These are phyloP conservation scores for Brettanomyces bruxellensis DNA, from an alignment of 805 yeast genomes.

Conservation along the genomic window DNA sequence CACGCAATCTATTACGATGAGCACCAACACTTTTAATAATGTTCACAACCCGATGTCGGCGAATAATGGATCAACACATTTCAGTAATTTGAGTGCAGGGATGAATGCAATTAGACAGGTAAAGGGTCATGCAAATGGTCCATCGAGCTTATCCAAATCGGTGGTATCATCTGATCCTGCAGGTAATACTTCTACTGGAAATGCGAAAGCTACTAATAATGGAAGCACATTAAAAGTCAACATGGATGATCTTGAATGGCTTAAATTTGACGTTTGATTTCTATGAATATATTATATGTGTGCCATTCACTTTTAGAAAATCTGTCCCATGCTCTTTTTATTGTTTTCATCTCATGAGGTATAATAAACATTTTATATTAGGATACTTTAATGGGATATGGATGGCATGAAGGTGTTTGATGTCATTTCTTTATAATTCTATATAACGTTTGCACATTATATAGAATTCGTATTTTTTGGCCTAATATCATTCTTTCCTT, in stretches of 20 bases:
- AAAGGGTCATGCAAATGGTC: neutral
- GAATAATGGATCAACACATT: slow-evolving; percentile 4
- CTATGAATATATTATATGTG: neutral
- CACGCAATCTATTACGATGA: neutral
- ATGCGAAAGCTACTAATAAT: neutral
- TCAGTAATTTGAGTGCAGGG: slow-evolving; percentile 13
- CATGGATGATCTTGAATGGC: slow-evolving; percentile 26
- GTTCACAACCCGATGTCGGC: neutral
- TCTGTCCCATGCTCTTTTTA: too few relatives aligned
- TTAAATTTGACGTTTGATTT: slow-evolving; percentile 24
- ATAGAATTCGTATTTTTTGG: too few relatives aligned
- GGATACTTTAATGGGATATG: too few relatives aligned
- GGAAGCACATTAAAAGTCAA: slow-evolving; percentile 2
- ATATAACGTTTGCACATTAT: too few relatives aligned
- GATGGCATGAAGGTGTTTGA: too few relatives aligned
- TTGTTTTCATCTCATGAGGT: too few relatives aligned
- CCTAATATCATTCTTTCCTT: too few relatives aligned
- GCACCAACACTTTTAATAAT: neutral
- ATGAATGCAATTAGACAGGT: slow-evolving; percentile 10
- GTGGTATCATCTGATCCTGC: slow-evolving; percentile 4
- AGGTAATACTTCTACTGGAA: neutral
- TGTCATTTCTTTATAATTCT: too few relatives aligned
- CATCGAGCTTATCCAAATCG: slow-evolving; percentile 11
- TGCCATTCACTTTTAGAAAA: too few relatives aligned
- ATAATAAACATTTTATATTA: too few relatives aligned